Percentiles rank a stretch among this genome's conserved stretches.
Conservation (phyloP, 2,329 filamentous ascomycete species). For the Tetracladium maxilliforme region DNA sequence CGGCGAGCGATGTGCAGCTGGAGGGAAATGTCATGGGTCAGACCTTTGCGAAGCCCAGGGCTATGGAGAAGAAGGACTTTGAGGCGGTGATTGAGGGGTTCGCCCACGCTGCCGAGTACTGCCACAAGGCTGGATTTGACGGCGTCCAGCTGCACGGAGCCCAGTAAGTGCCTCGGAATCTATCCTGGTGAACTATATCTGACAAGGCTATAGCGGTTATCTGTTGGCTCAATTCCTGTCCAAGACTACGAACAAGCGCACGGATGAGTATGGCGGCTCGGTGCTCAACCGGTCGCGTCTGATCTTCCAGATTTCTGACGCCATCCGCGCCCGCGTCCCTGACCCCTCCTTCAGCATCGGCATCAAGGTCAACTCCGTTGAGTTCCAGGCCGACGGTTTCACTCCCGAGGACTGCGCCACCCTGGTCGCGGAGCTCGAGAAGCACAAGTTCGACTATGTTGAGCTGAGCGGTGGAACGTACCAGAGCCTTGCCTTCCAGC, state of each 20-base stretch:
- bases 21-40: slow-evolving; percentile 24
- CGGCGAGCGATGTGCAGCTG: slow-evolving; percentile 22
- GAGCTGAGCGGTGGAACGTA: slow-evolving; percentile 47
- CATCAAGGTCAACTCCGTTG: slow-evolving; percentile 41
- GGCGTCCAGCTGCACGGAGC: slow-evolving; percentile 35
- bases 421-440: slow-evolving; percentile 20
- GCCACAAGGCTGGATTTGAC: slow-evolving; percentile 45
- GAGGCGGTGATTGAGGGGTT: slow-evolving; percentile 41
- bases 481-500: slow-evolving; percentile 32
- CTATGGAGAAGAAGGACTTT: slow-evolving; percentile 39
- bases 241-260: slow-evolving; percentile 51
- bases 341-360: slow-evolving; percentile 30
- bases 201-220: slow-evolving; percentile 53
- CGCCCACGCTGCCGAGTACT: slow-evolving; percentile 43
- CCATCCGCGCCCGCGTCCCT: slow-evolving; percentile 45
- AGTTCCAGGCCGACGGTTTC: slow-evolving; percentile 31
- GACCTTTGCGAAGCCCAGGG: slow-evolving; percentile 35
- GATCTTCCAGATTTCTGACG: slow-evolving; percentile 49
- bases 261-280: slow-evolving; percentile 50
- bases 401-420: slow-evolving; percentile 30
- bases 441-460: slow-evolving; percentile 25
- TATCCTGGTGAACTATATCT: slow-evolving; percentile 32
- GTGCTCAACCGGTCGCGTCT: slow-evolving; percentile 58
- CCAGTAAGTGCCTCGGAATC: slow-evolving; percentile 36
- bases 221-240: slow-evolving; percentile 57